phyloP scores from a whole-genome alignment of 176 grass and related monocot species.

The Juncus inflexus region DNA sequence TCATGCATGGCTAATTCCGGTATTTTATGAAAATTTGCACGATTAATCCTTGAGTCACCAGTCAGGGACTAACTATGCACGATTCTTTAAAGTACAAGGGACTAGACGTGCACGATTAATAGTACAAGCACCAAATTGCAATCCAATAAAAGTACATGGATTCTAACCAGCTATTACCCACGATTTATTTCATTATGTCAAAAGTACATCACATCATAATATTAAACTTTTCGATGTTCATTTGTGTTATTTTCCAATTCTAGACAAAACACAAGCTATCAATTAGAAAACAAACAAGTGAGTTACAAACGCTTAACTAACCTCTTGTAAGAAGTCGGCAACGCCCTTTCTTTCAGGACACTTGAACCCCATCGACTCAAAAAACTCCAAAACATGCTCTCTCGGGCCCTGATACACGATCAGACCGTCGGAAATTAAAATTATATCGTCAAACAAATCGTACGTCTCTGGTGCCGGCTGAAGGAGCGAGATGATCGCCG shows the following conservation, averaged over 20 bases:
- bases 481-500: constrained; percentile 37
- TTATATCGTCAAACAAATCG: constrained; percentile 45
- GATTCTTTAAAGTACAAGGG: too few relatives aligned
- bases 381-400: constrained; percentile 36
- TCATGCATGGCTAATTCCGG: too few relatives aligned
- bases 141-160: too few relatives aligned
- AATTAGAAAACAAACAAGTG: neutral
- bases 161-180: too few relatives aligned
- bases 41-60: too few relatives aligned
- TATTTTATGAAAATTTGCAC: too few relatives aligned
- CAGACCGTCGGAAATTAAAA: constrained; percentile 37
- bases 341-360: constrained; percentile 41
- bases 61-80: too few relatives aligned
- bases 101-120: too few relatives aligned
- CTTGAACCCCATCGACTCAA: constrained; percentile 40
- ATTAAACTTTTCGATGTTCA: too few relatives aligned
- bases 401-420: constrained; percentile 38
- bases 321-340: constrained; percentile 49
- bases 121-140: too few relatives aligned
- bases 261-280: neutral
- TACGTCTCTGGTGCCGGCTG: constrained; percentile 48
- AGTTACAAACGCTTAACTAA: neutral
- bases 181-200: too few relatives aligned
- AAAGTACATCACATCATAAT: too few relatives aligned
- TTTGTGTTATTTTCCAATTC: neutral